Base-by-base conservation (phyloP, 129 eudicot species). In the Kitagawia praeruptora region DNA sequence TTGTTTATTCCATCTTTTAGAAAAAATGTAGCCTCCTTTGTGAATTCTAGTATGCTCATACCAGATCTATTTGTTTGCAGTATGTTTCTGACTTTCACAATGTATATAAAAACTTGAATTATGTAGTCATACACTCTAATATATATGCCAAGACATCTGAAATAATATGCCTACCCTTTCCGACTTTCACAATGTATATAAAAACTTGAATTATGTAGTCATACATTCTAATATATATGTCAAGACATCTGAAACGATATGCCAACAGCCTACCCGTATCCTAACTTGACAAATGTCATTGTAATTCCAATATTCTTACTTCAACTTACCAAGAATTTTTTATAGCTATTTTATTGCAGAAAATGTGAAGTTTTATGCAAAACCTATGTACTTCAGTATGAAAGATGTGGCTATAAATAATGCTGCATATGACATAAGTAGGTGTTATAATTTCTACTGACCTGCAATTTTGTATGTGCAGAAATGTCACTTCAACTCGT, bases 341-440 rank as follows among this genome's bases (percentile, higher is more conserved):
- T n/a, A 16, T 18, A 5, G 23, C 5, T 51, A 51, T 51, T 51
- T 3, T 51, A 18, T 39, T 39, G 41, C 41, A 3, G 41, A 51
- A 51, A 13, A 1, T 51, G 53, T 48, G 18, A 51, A 51, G n/a
- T 6, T 51, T 51, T 3, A 18, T 4, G 4, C 10, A 6, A 19
- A 53, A 19, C 19, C 10, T 53, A 19, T 53, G 9, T 53, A 53
- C 34, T 31, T 31, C 34, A 31, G 34, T 6, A 51, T 51, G 7
- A 53, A 87, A 94, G 98, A 87, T 39, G 41, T 90, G 79, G 81
- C 97, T 70, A 92, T 95, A 78, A 92, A 95, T 85, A 92, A 89
- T 56, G 99, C 96, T 80, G 95, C 97, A 46, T 79, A 96, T 84
- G 99, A 92, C 81, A 96, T 96, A 80, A 85, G 99, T 95, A 85